Evolutionary conservation across 1,284 basidiomycete genomes (phyloP), one percentile per base, ranked within the genome.

Genomic region (Papiliotrema fonsecae): DNA sequence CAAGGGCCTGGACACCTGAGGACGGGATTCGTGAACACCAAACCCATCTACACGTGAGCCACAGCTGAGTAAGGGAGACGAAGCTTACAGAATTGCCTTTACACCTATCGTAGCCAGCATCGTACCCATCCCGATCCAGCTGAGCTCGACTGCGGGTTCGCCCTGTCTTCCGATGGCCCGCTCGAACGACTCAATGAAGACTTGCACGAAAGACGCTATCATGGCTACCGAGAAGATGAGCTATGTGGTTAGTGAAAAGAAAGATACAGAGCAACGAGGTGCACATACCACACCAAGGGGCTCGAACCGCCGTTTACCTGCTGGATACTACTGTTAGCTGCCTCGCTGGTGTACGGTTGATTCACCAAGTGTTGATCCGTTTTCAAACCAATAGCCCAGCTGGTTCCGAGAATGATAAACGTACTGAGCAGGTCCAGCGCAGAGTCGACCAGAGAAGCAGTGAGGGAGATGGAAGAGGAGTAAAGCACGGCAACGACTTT

Each of bases 211-310:
- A 2, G 73, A 77, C 0, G 77, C 72, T 42, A 79, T 79, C 78
- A 80, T 80, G 31, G 77, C 73, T n/a, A 81, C 78, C n/a, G 75
- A 74, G 57, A 81, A 81, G 51, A 80, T 65, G 49, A 75, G 65
- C 69, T 71, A 47, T 4, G 6, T 21, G 4, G 16, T 38, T 28
- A 43, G 32, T 10, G 27, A n/a, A 26, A 30, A 37, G 19, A 9
- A 3, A 16, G 21, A 7, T 21, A 2, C 6, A 6, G 11, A 11
- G 18, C 24, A 22, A 28, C n/a, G 25, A 45, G 24, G 10, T 13
- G 3, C 10, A 62, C 66, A 32, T 26, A 72, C 66, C 43, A 74
- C 69, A 16, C 76, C 76, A 11, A 77, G 62, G 6, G 76, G 76
- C 56, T 78, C 77, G 41, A 78, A 76, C 3, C 77, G 63, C 39